Percentiles rank a stretch among this genome's conserved stretches.
These are phyloP conservation scores for Ogataea salicorniae DNA, from an alignment of 805 yeast species.

Conservation along the genomic window DNA sequence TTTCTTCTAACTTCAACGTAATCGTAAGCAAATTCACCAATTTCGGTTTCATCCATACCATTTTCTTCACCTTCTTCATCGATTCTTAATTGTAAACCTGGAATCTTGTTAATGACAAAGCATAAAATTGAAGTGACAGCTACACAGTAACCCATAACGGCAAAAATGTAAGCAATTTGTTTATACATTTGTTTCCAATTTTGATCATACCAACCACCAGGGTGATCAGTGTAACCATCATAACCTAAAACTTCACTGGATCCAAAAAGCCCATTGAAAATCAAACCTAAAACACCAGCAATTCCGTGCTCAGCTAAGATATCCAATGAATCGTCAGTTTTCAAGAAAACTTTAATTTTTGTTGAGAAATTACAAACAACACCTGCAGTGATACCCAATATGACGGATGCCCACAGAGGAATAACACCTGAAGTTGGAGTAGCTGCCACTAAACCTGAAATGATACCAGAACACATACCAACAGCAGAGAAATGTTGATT, in stretches of 20 bases:
- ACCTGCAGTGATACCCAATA: slow-evolving; percentile 79
- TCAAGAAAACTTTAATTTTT: slow-evolving; percentile 71
- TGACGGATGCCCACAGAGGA: slow-evolving; percentile 85
- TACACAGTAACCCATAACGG: slow-evolving; percentile 67
- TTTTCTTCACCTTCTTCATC: slow-evolving; percentile 78
- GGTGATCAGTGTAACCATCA: slow-evolving; percentile 79
- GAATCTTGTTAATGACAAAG: slow-evolving; percentile 66
- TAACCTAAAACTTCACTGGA: slow-evolving; percentile 85
- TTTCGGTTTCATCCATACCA: slow-evolving; percentile 95
- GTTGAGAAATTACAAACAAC: slow-evolving; percentile 86
- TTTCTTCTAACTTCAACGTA: slow-evolving; percentile 95
- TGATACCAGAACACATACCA: slow-evolving; percentile 91
- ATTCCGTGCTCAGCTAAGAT: slow-evolving; percentile 98
- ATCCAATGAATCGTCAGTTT: slow-evolving; percentile 91
- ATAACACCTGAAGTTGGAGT: slow-evolving; percentile 92
- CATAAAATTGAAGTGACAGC: slow-evolving; percentile 77
- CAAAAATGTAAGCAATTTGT: slow-evolving; percentile 79
- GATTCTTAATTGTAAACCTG: slow-evolving; percentile 77
- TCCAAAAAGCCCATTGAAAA: slow-evolving; percentile 88
- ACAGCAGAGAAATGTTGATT: slow-evolving; percentile 93
- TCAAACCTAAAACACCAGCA: slow-evolving; percentile 85
- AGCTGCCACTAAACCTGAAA: slow-evolving; percentile 94
- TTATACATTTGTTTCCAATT: slow-evolving; percentile 89
- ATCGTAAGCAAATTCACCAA: slow-evolving; percentile 98
- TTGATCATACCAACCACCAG: slow-evolving; percentile 89